phyloP scores from a whole-genome alignment of 2,329 filamentous ascomycete species.

The Penicillium verrucosum region DNA sequence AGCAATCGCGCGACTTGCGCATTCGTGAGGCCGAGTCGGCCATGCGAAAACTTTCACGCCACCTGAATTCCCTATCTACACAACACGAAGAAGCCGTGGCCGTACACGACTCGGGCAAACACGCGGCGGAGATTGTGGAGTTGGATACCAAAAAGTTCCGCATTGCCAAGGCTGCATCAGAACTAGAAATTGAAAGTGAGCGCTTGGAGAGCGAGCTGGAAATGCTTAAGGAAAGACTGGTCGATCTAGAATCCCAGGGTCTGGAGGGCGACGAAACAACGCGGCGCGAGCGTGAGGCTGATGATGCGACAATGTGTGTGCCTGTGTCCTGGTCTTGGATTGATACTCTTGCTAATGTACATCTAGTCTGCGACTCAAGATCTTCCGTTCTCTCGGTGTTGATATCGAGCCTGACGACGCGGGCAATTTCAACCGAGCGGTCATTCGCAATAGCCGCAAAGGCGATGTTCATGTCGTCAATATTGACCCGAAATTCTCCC shows the following conservation, averaged over 20 bases:
- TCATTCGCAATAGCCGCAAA: conserved; percentile 79
- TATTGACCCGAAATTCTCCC: conserved; percentile 86
- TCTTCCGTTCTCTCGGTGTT: conserved; percentile 87
- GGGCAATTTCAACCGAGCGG: conserved; percentile 79
- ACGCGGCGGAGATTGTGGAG: conserved; percentile 78
- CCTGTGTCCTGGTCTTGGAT: neutral
- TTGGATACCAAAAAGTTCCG: conserved; percentile 94
- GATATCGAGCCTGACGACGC: conserved; percentile 78
- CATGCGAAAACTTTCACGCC: conserved; percentile 70
- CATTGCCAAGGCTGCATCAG: conserved; percentile 83
- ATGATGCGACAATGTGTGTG: conserved; percentile 49
- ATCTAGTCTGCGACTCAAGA: conserved; percentile 70
- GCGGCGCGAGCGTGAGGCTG: conserved; percentile 51
- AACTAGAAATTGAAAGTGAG: conserved; percentile 93
- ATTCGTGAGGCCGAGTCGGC: conserved; percentile 66
- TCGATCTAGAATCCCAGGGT: conserved; percentile 82
- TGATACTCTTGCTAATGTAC: conserved; percentile 3
- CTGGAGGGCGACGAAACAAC: conserved; percentile 65
- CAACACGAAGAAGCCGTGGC: conserved; percentile 74
- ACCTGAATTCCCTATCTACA: conserved; percentile 68
- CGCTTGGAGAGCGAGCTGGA: conserved; percentile 75
- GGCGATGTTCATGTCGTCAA: conserved; percentile 94
- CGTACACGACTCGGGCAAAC: conserved; percentile 71
- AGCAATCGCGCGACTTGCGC: conserved; percentile 76
- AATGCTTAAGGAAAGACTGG: conserved; percentile 69